Evolutionary conservation across 2,329 filamentous ascomycete genomes (phyloP), one percentile per base, ranked within the genome.

Genomic region (Capronia americana): DNA sequence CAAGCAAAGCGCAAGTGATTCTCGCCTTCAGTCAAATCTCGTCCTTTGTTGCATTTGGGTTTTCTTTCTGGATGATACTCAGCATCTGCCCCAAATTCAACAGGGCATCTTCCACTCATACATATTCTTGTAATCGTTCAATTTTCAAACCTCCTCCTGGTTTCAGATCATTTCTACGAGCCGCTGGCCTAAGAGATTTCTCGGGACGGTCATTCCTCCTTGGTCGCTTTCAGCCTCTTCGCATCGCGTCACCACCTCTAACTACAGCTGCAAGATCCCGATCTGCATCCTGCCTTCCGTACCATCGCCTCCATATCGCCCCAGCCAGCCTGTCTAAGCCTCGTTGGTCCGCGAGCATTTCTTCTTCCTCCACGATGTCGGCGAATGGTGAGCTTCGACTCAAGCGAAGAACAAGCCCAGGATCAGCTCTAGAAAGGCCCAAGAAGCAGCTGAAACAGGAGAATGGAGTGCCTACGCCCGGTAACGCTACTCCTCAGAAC

Each of bases 321-420:
- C 32, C 20, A 17, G 23, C 14, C 34, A 26, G 57, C 34, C 53
- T 51, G 38, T 17, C 20, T 12, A 23, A 34, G 26, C 26, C 17
- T 20, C 55, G 57, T 51, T 34, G 14, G 30, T 56, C 44, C 46
- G 53, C 65, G 48, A 38, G 46, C 28, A 38, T 14, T 53, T n/a
- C 58, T 38, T 24, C 20, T 41, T 26, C 30, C 57, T 26, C 46
- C 57, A 72, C 67, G 17, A 86, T 85, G 83, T 82, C 84, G 67
- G 76, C 80, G 68, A 82, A 82, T 75, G 81, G 81, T 63, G 79
- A 84, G 61, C 72, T 78, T 71, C 77, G 81, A 70, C 75, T 78
- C 55, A 87, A 87, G 77, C 84, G 85, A 76, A 87, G 86, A 77
- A 83, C 82, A 73, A 84, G 82, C 69, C 82, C 83, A 17, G 78